Evolutionary conservation across 768 basidiomycete genomes (phyloP).

Genomic region (Tylopilus sp.): DNA sequence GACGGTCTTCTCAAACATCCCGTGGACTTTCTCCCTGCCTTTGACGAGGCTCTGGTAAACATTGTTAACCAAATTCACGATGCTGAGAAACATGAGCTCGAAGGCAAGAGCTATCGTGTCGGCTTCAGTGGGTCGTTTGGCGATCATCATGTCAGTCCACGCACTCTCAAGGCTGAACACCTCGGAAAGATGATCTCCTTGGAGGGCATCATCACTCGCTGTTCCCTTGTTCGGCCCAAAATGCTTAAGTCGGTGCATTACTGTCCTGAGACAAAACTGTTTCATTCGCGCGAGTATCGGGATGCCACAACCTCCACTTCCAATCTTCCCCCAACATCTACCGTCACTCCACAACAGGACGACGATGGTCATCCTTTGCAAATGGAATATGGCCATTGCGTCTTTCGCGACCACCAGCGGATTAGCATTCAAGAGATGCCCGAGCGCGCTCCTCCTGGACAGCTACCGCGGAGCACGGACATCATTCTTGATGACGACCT

Average conservation of each 20-base stretch:
- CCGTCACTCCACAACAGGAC: slow-evolving; percentile 87
- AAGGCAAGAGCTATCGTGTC: slow-evolving; percentile 77
- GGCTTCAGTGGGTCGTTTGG: slow-evolving; percentile 97
- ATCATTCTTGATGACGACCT: slow-evolving; percentile 95
- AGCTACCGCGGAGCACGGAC: slow-evolving; percentile 93
- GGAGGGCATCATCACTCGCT: slow-evolving; percentile 97
- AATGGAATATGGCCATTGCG: slow-evolving; percentile 89
- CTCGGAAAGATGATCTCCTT: slow-evolving; percentile 95
- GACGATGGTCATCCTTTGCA: slow-evolving; percentile 84
- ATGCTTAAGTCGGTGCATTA: slow-evolving; percentile 97
- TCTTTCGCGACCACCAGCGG: slow-evolving; percentile 94
- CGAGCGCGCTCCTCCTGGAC: slow-evolving; percentile 95
- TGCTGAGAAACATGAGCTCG: slow-evolving; percentile 75
- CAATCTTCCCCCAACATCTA: slow-evolving; percentile 79
- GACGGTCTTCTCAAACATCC: slow-evolving; percentile 90
- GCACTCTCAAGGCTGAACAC: slow-evolving; percentile 83
- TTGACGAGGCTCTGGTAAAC: slow-evolving; percentile 78
- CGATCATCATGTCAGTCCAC: slow-evolving; percentile 95
- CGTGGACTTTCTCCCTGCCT: slow-evolving; percentile 80
- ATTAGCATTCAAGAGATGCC: slow-evolving; percentile 99
- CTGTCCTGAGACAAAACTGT: slow-evolving; percentile 80
- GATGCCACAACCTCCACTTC: slow-evolving; percentile 88
- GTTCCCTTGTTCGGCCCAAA: slow-evolving; percentile 96
- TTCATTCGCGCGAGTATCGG: slow-evolving; percentile 87
- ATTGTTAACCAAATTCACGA: slow-evolving; percentile 75